These are phyloP conservation scores for Wickerhamiella azymoides DNA, from an alignment of 805 yeast genomes.

Conservation along the genomic window DNA sequence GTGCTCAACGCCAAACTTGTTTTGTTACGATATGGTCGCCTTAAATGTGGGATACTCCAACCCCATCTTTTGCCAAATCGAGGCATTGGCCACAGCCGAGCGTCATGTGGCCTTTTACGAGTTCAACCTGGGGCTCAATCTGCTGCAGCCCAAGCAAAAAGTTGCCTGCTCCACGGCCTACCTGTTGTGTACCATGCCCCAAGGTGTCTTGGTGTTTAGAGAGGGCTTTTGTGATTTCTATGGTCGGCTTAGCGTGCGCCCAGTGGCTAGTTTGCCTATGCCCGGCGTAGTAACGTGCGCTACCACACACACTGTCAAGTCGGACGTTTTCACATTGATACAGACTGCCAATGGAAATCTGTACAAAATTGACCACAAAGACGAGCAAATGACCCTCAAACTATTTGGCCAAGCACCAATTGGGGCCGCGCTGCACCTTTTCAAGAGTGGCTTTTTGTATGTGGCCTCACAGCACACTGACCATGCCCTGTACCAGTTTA, in stretches of 20 bases:
- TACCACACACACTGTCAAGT: conserved; percentile 52
- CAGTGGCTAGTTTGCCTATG: not conserved
- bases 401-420: conserved; percentile 70
- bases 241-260: not conserved
- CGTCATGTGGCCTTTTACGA: conserved; percentile 54
- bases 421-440: conserved; percentile 40
- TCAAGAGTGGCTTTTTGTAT: conserved; percentile 64
- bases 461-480: conserved; percentile 51
- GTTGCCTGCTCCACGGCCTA: not conserved
- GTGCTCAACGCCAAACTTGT: conserved; percentile 34
- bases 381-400: conserved; percentile 18
- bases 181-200: not conserved
- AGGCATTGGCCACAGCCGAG: conserved; percentile 28
- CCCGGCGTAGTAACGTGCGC: conserved; percentile 34
- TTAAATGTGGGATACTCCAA: conserved; percentile 70
- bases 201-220: conserved; percentile 3
- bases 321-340: conserved; percentile 48
- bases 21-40: conserved; percentile 43
- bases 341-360: conserved; percentile 66
- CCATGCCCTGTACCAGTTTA: conserved; percentile 64
- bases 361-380: conserved; percentile 46
- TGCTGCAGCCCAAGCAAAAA: conserved; percentile 28
- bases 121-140: conserved; percentile 74
- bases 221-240: not conserved
- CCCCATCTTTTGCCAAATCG: conserved; percentile 75